phyloP scores from a whole-genome alignment of 257 asterid species.

The Anisodus tanguticus region DNA sequence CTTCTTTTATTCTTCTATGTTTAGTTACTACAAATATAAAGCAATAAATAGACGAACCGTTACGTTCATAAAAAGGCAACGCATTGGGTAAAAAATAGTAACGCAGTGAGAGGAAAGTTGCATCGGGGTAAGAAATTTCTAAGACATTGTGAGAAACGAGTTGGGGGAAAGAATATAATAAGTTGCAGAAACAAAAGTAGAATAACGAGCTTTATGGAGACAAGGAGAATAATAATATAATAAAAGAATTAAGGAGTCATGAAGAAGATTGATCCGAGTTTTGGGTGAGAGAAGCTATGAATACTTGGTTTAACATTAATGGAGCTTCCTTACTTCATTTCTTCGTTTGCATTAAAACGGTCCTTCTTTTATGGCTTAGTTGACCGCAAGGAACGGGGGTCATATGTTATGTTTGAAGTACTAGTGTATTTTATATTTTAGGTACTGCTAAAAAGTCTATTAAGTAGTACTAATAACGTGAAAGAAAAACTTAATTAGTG shows the following conservation, averaged over 20 bases:
- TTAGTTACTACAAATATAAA: slow-evolving; percentile 4
- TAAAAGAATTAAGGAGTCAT: background rate
- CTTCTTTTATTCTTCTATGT: background rate
- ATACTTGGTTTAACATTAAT: slow-evolving; percentile 31
- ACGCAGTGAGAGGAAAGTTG: slow-evolving; percentile 22
- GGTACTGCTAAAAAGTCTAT: background rate
- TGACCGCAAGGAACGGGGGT: slow-evolving; percentile 6
- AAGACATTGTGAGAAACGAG: background rate
- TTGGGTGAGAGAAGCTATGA: slow-evolving; percentile 31
- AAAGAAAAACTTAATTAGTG: slow-evolving; percentile 2
- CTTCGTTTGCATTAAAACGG: slow-evolving; percentile 25
- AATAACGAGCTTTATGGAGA: slow-evolving; percentile 12
- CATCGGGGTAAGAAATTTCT: background rate
- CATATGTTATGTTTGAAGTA: background rate
- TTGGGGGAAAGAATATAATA: background rate
- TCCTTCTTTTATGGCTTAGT: slow-evolving; percentile 24
- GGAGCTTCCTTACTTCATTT: background rate
- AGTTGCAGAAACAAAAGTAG: slow-evolving; percentile 12
- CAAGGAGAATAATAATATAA: background rate
- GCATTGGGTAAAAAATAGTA: background rate
- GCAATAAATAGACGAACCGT: background rate
- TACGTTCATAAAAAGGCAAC: background rate
- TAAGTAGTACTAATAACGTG: background rate
- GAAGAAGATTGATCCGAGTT: slow-evolving; percentile 30
- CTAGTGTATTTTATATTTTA: too few species aligned